Evolutionary conservation across 805 yeast genomes (phyloP).

Genomic region (Sungouiella thailandica): DNA sequence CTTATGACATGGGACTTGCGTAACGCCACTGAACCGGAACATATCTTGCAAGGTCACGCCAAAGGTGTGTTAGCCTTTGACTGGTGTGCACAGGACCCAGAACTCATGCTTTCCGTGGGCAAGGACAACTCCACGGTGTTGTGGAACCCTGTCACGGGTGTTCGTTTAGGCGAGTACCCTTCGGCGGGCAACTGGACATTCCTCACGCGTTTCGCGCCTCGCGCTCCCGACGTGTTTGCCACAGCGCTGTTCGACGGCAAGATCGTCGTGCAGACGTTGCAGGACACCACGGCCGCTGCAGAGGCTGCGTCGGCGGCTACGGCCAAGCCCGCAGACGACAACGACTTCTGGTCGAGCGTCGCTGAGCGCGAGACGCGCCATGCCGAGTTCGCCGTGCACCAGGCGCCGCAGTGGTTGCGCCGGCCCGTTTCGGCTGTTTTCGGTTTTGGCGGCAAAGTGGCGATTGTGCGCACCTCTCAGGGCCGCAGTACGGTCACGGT

Average conservation of each 20-base stretch:
- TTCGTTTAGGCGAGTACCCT: conserved; percentile 80
- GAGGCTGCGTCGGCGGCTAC: too few relatives aligned
- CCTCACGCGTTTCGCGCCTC: conserved; percentile 82
- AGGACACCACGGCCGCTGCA: conserved; percentile 67
- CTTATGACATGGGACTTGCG: conserved; percentile 91
- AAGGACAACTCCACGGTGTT: conserved; percentile 81
- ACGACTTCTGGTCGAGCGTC: conserved; percentile 81
- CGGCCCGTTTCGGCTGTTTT: conserved; percentile 71
- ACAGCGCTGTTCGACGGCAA: conserved; percentile 85
- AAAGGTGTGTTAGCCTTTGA: conserved; percentile 87
- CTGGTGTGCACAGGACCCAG: conserved; percentile 86
- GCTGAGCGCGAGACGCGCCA: conserved; percentile 65
- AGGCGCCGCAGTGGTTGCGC: conserved; percentile 88
- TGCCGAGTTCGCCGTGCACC: conserved; percentile 64
- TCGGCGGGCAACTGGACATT: conserved; percentile 92
- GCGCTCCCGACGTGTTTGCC: conserved; percentile 84
- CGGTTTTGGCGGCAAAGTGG: conserved; percentile 93
- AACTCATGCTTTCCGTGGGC: conserved; percentile 81
- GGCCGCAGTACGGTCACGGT: conserved; percentile 41
- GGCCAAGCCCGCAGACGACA: conserved; percentile 47
- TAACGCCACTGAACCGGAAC: conserved; percentile 88
- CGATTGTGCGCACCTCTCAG: conserved; percentile 41
- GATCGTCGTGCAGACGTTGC: conserved; percentile 76
- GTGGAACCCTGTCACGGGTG: conserved; percentile 85
- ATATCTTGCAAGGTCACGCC: conserved; percentile 68